phyloP scores from a whole-genome alignment of 202 grass and related monocot genomes.

The Alloteropsis angusta region DNA sequence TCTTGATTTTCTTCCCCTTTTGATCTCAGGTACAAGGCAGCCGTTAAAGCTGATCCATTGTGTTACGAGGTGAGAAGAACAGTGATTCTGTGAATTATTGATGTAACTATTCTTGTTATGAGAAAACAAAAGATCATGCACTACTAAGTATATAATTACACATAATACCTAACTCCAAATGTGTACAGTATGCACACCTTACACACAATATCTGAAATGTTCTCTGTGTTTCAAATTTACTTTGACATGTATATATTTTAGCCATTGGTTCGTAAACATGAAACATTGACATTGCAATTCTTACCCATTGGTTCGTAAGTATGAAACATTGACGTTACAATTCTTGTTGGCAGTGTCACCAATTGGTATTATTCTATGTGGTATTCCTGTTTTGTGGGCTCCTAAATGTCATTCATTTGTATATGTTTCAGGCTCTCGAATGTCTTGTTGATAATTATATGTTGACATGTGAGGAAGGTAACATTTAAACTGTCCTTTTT shows the following conservation, averaged over 20 bases:
- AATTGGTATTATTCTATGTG: neutral
- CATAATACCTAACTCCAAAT: neutral
- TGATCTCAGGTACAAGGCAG: constrained; percentile 83
- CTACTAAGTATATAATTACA: neutral
- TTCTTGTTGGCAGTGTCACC: neutral
- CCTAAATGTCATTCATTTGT: constrained; percentile 14
- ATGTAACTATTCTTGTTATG: neutral
- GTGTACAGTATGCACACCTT: neutral
- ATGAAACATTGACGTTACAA: neutral
- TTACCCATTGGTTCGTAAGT: too few relatives aligned
- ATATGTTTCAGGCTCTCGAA: constrained; percentile 69
- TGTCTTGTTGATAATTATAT: constrained; percentile 98
- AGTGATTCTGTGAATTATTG: neutral
- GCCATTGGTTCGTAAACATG: too few relatives aligned
- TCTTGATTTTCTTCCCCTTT: constrained; percentile 26
- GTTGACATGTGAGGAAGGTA: constrained; percentile 94
- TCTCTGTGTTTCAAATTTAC: neutral
- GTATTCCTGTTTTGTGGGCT: neutral
- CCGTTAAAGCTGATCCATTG: constrained; percentile 84
- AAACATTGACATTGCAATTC: neutral
- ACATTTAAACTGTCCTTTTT: neutral
- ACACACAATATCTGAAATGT: neutral
- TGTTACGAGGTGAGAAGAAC: constrained; percentile 82
- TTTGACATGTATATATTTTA: neutral
- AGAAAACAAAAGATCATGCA: neutral